Base-by-base conservation (phyloP, 345 rosid genomes). In the Trapa incisa region DNA sequence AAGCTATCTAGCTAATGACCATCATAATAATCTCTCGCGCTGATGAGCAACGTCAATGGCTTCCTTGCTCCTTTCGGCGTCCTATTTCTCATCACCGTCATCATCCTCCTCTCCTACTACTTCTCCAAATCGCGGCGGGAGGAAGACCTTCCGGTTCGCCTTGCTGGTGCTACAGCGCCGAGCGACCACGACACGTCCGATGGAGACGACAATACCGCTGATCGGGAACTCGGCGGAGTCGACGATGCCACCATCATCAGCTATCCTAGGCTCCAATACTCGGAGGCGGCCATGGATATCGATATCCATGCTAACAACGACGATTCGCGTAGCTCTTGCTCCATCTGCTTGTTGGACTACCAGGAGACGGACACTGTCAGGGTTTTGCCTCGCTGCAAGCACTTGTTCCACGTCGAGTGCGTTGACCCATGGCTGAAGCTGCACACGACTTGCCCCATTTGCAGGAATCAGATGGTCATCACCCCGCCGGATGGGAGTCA, bases 351-450 rank as follows among this genome's bases (percentile, higher is more conserved):
- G 37, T 2, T 37, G 37, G 38, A 60, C 9, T 69, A 57, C 56
- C 17, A 32, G 66, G 65, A 60, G 38, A 33, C 63, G 5, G 65
- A 69, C 13, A 32, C 41, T 7, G 65, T 69, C 47, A 60, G 71
- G 56, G 52, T 61, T 33, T 5, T 69, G 71, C 71, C 71, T 11
- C 56, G 29, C 57, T 69, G 71, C 71, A 45, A 61, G 41, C 71
- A 69, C 33, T 41, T 61, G 39, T 69, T 60, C 57, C 71, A 69
- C 66, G 32, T 41, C 17, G 43, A 4, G 37, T 69, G 71, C 15
- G 65, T 69, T 9, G 71, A 69, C 15, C 50, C 65, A n/a, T 69
- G 71, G 71, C 65, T 69, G 7, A 61, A 32, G 65, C 56, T 35
- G 52, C 47, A 68, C 22, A 43, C 65, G 53, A 57, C 71, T 13